These are phyloP conservation scores for Fusarium odoratissimum DNA, from an alignment of 2,329 filamentous ascomycete species.

Conservation along the genomic window DNA sequence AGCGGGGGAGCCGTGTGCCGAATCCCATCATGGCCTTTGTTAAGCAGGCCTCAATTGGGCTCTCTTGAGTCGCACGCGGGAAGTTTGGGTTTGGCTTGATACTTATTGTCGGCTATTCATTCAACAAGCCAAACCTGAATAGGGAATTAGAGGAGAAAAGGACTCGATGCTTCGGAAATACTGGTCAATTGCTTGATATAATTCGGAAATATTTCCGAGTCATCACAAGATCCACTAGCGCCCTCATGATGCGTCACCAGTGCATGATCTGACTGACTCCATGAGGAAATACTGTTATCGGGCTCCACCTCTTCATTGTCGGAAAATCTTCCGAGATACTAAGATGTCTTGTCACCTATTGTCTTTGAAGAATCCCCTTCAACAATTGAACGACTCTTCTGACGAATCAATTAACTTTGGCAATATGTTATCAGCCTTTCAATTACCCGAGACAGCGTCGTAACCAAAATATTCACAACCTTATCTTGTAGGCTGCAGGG, in stretches of 20 bases:
- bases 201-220: not conserved
- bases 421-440: not conserved
- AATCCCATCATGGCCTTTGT: slow-evolving; percentile 6
- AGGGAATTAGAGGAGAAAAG: not conserved
- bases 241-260: not conserved
- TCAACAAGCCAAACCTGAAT: not conserved
- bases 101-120: not conserved
- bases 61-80: not conserved
- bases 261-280: not conserved
- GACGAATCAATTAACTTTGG: not conserved
- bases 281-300: not conserved
- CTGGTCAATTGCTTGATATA: not conserved
- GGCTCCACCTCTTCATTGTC: not conserved
- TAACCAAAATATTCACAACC: not conserved
- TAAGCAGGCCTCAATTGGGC: slow-evolving; percentile 6
- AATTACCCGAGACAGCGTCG: not conserved
- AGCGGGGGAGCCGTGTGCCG: slow-evolving; percentile 23
- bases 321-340: not conserved
- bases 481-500: not conserved
- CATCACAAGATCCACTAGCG: not conserved
- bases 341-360: not conserved
- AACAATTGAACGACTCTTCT: not conserved
- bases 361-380: not conserved
- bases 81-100: not conserved
- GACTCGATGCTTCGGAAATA: not conserved